Evolutionary conservation across 768 basidiomycete genomes (phyloP), one percentile per base, ranked within the genome.

Genomic region (Pholiota molesta): DNA sequence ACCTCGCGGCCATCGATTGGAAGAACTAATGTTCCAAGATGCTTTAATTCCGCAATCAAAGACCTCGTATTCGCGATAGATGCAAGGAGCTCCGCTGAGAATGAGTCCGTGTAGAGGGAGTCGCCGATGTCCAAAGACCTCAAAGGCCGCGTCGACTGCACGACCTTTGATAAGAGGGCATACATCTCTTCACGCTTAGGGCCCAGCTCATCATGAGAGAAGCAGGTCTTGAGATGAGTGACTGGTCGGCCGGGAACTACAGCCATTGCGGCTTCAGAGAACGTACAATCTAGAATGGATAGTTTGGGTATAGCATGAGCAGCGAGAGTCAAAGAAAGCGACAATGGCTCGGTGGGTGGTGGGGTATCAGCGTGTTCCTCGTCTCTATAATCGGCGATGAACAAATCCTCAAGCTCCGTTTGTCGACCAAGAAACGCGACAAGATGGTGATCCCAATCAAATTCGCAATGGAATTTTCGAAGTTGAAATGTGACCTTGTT

Each of bases 181-280:
- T 67, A 65, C 74, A 88, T 73, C 69, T 90, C 89, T 1, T 75
- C 73, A 33, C 79, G 77, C 74, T 87, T 88, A 47, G 82, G 83
- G 5, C 65, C 68, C 1, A 74, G 55, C 55, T 76, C 77, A n/a
- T 83, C 75, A 55, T 77, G 77, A 23, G 88, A 88, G 71, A 90
- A 87, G 68, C 88, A 89, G 6, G 88, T 88, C 72, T 90, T 90
- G 60, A 90, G 78, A 57, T 81, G 83, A 1, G 83, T 79, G 42
- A 91, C 72, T 7, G 88, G 87, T 2, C 88, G 80, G 11, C 77
- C 77, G 0, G 88, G 86, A 21, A 84, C 79, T 10, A 90, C 72
- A 16, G 78, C 79, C 53, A 78, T 77, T 3, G 84, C 88, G 0
- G 87, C 89, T 71, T 87, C 87, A 17, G 83, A 74, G 71, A 89